These are phyloP conservation scores for Chimonanthus salicifolius DNA, from an alignment of 164 flowering plant genomes.

Conservation along the genomic window DNA sequence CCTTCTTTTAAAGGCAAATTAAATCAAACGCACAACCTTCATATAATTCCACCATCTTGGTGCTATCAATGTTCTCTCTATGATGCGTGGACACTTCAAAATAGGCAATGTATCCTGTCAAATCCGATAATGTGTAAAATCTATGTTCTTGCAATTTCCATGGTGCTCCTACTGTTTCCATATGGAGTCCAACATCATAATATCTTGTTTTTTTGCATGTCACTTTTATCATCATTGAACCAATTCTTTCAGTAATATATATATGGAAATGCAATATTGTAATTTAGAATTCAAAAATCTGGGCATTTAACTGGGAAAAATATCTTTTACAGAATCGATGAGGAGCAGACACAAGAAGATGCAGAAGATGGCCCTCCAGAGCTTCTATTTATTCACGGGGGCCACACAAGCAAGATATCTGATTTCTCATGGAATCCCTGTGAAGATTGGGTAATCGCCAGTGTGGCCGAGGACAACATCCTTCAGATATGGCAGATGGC, in stretches of 20 bases:
- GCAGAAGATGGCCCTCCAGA: conserved; percentile 99
- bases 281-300: not conserved
- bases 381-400: conserved; percentile 93
- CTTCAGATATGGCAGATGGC: conserved; percentile 99
- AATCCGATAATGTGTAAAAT: no score
- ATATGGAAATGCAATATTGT: not conserved
- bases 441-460: conserved; percentile 94
- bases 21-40: no score
- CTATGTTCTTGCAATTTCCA: no score
- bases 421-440: conserved; percentile 99
- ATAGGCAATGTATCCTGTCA: no score
- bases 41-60: no score
- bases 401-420: conserved; percentile 94
- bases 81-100: no score
- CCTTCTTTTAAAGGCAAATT: no score
- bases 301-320: not conserved
- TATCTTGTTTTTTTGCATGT: not conserved
- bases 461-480: conserved; percentile 96
- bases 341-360: conserved; percentile 89
- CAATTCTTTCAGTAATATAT: not conserved
- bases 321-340: conserved; percentile 60
- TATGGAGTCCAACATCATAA: no score
- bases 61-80: no score
- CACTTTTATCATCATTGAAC: not conserved
- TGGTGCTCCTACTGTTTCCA: no score